phyloP scores from a whole-genome alignment of 371 early-diverging fungal genomes.

The Haplosporangium sp. region DNA sequence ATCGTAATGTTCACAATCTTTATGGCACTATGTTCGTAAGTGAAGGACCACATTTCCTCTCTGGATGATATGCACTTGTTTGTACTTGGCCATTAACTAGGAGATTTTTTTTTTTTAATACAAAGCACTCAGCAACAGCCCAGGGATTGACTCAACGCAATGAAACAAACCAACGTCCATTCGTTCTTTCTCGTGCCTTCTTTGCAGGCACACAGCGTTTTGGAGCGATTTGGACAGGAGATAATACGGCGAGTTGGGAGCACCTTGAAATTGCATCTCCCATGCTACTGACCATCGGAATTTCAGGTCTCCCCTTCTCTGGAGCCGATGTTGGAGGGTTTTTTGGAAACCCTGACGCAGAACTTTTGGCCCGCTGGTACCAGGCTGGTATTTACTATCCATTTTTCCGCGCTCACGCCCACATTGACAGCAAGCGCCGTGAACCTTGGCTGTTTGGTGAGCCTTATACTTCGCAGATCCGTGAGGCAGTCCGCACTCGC shows the following conservation, averaged over 20 bases:
- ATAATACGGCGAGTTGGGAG: conserved; percentile 88
- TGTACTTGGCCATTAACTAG: not conserved
- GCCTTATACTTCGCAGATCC: conserved; percentile 75
- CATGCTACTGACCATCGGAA: conserved; percentile 82
- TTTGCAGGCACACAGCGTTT: conserved; percentile 90
- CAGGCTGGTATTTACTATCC: conserved; percentile 92
- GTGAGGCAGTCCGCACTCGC: conserved; percentile 78
- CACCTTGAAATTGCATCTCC: conserved; percentile 81
- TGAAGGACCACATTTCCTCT: not conserved
- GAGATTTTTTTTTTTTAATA: not conserved
- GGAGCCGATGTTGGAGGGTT: conserved; percentile 96
- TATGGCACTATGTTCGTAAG: conserved; percentile 81
- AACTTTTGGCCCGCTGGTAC: conserved; percentile 90
- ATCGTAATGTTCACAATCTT: conserved; percentile 91
- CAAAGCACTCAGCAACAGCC: conserved; percentile 67
- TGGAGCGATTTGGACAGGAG: conserved; percentile 95
- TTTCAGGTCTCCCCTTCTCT: conserved; percentile 81
- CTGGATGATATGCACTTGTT: conserved; percentile 8
- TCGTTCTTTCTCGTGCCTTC: conserved; percentile 91
- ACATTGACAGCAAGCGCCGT: conserved; percentile 94
- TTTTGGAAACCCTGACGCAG: conserved; percentile 87
- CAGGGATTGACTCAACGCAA: conserved; percentile 66
- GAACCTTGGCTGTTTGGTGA: conserved; percentile 97
- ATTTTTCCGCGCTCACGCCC: conserved; percentile 94
- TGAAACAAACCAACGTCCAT: conserved; percentile 76